Evolutionary conservation across 192 early-diverging fungal genomes (phyloP), one percentile per base, ranked within the genome.

Genomic region (Podila horticola): DNA sequence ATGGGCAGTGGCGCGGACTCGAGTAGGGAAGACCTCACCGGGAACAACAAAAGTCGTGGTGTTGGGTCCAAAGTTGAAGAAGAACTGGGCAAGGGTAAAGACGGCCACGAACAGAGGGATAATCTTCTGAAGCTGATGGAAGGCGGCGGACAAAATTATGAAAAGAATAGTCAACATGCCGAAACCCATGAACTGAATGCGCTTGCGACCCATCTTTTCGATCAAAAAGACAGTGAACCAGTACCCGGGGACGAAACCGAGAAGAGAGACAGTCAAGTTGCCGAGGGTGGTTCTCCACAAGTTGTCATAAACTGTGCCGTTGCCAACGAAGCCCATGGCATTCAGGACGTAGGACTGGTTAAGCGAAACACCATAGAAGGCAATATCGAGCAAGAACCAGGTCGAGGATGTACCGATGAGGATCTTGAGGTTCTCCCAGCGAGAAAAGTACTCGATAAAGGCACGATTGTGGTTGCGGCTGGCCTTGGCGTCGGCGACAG

Each of bases 191-290:
- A 95, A 90, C 84, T 97, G 96, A 66, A 97, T 97, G 15, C 82
- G 84, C 75, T 95, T 95, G 71, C 96, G 93, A 65, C 96, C 96
- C 17, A 94, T 67, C 57, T 74, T 81, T 60, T 99, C 96, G 49
- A 97, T 92, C 13, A 90, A 85, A 50, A 93, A 92, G 62, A 99
- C 95, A 1, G 93, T 83, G 74, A 99, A 85, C 94, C 93, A 97
- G 89, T 97, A 99, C 33, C 97, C 97, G 41, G 97, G 96, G 3
- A 97, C 88, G 19, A 90, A 90, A 13, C 94, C 94, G 12, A 93
- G 79, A 8, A 94, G 61, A 48, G 94, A 93, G 71, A 99, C 90
- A 66, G 97, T 95, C 69, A 96, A 86, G 88, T 93, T 96, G 62
- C 97, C 97, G 71, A 95, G 74, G 10, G 94, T 79, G 31, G 86